phyloP scores from a whole-genome alignment of 371 early-diverging fungal species.

The Mortierella sp. region DNA sequence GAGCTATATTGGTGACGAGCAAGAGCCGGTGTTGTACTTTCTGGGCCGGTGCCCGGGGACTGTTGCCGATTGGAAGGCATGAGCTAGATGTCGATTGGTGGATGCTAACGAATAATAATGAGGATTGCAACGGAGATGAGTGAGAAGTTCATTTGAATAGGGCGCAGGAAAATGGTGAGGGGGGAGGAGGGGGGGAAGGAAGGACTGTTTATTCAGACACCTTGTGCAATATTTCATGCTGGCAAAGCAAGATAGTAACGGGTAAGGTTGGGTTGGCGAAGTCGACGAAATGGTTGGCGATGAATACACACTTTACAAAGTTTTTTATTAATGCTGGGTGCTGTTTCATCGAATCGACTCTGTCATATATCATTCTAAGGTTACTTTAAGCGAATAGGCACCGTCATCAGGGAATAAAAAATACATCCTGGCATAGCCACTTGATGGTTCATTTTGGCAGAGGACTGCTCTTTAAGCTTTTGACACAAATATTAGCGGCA shows the following conservation, averaged over 20 bases:
- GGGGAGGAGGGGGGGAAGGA: background rate
- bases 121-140: background rate
- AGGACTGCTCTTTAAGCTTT: conserved; percentile 6
- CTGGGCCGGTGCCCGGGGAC: conserved; percentile 1
- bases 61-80: conserved; percentile 6
- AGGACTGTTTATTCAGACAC: conserved; percentile 2
- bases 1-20: conserved; percentile 2
- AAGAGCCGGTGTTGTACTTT: background rate
- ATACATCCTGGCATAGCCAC: background rate
- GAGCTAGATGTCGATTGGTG: conserved; percentile 1
- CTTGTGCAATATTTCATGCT: no score
- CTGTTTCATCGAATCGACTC: background rate
- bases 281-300: background rate
- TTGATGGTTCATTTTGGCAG: background rate
- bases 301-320: background rate
- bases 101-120: background rate
- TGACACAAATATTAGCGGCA: background rate
- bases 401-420: background rate
- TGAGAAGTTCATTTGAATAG: conserved; percentile 1
- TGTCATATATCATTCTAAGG: background rate
- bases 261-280: background rate
- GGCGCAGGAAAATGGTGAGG: conserved; percentile 1
- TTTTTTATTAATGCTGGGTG: background rate
- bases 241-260: background rate
- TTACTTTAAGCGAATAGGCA: background rate